Evolutionary conservation across 306 rosid genomes (phyloP).

Genomic region (Acacia melanoxylon): DNA sequence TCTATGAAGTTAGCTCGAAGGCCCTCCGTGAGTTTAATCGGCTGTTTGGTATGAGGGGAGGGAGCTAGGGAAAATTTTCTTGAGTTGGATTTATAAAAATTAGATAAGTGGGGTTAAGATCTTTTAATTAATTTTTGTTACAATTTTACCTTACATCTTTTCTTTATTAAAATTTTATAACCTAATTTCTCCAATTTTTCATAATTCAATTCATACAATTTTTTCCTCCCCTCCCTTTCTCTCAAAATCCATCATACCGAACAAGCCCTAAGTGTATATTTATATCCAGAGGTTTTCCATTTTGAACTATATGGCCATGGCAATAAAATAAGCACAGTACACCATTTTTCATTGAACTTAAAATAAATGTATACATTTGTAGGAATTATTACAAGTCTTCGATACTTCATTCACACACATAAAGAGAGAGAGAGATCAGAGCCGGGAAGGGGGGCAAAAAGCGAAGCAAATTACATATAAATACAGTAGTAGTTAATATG

Average conservation of each 20-base stretch:
- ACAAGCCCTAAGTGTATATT: background rate
- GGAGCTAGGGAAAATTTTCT: too few species aligned
- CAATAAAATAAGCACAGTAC: background rate
- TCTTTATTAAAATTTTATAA: too few species aligned
- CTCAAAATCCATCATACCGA: too few species aligned
- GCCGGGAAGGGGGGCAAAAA: background rate
- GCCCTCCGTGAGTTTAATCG: background rate
- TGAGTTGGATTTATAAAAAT: too few species aligned
- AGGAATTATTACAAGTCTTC: background rate
- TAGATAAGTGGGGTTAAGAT: too few species aligned
- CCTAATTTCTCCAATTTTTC: too few species aligned
- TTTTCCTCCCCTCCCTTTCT: too few species aligned
- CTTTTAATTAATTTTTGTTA: too few species aligned
- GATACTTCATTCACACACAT: background rate
- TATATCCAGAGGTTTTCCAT: background rate
- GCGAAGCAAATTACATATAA: background rate
- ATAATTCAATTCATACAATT: too few species aligned
- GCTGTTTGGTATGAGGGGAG: too few species aligned
- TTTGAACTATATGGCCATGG: background rate
- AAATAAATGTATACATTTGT: slow-evolving; percentile 20
- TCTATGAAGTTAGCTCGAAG: background rate
- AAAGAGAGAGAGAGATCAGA: background rate
- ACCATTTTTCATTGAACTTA: background rate
- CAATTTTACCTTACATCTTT: too few species aligned
- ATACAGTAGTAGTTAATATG: background rate